phyloP scores from a whole-genome alignment of 2,329 filamentous ascomycete genomes.

The Trichoderma afroharzianum region DNA sequence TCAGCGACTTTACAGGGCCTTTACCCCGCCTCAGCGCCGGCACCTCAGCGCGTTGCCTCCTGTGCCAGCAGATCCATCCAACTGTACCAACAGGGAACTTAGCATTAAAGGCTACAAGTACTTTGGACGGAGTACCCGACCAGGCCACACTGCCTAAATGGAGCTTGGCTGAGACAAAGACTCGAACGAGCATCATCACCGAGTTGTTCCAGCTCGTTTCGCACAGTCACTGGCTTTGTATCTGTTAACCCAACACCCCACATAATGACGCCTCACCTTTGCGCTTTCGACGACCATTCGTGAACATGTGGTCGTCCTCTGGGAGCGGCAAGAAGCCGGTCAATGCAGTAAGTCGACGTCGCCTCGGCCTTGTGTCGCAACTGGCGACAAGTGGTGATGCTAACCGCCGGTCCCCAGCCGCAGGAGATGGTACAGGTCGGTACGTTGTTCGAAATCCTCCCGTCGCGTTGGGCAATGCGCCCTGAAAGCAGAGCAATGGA shows the following conservation, averaged over 20 bases:
- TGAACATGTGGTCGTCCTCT: slow-evolving; percentile 62
- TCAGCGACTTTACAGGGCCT: slow-evolving; percentile 8
- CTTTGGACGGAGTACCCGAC: neutral
- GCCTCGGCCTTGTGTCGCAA: slow-evolving; percentile 17
- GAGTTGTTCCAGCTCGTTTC: neutral
- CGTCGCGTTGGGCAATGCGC: neutral
- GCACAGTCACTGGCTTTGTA: neutral
- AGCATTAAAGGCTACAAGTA: neutral
- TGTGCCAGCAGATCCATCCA: neutral
- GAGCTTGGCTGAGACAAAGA: slow-evolving; percentile 15
- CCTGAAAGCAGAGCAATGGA: slow-evolving; percentile 16
- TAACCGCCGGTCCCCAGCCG: slow-evolving; percentile 37
- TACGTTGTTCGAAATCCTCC: slow-evolving; percentile 45
- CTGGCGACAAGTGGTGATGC: slow-evolving; percentile 23
- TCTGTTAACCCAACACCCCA: slow-evolving; percentile 17
- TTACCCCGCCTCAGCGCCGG: slow-evolving; percentile 17
- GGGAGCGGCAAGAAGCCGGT: slow-evolving; percentile 65
- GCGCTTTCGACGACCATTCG: slow-evolving; percentile 26
- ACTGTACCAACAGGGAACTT: neutral
- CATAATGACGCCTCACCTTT: slow-evolving; percentile 31
- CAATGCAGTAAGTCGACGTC: slow-evolving; percentile 58
- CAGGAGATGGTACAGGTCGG: slow-evolving; percentile 99
- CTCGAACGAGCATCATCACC: slow-evolving; percentile 8
- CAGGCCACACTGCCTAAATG: neutral
- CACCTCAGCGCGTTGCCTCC: neutral